phyloP scores from a whole-genome alignment of 106 monocot species.

The Narthecium ossifragum region DNA sequence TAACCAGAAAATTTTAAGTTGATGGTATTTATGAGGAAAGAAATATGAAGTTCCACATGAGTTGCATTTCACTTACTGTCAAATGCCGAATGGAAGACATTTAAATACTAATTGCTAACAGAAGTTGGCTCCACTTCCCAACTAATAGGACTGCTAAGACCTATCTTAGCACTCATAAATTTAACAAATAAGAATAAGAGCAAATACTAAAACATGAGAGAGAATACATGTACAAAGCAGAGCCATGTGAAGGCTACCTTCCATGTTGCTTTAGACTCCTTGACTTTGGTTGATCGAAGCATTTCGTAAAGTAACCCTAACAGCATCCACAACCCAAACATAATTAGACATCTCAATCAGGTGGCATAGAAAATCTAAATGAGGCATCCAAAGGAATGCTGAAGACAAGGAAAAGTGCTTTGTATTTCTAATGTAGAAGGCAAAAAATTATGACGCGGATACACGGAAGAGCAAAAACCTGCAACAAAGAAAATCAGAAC shows the following conservation, averaged over 20 bases:
- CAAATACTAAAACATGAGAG: not conserved
- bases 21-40: no score
- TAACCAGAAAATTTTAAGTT: no score
- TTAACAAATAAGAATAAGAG: not conserved
- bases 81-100: not conserved
- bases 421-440: not conserved
- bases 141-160: not conserved
- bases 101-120: not conserved
- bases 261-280: conserved; percentile 65
- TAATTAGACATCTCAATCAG: not conserved
- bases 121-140: not conserved
- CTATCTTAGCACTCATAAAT: not conserved
- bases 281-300: conserved; percentile 52
- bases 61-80: no score
- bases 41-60: no score
- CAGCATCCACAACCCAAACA: conserved; percentile 1
- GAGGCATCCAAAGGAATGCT: no score
- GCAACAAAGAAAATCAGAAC: no score
- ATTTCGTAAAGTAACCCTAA: conserved; percentile 65
- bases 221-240: not conserved
- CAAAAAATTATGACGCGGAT: not conserved
- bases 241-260: conserved; percentile 37
- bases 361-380: not conserved
- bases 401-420: not conserved
- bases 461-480: no score